Base-by-base conservation (phyloP, 1,284 basidiomycete genomes). In the Pseudozyma flocculosa region DNA sequence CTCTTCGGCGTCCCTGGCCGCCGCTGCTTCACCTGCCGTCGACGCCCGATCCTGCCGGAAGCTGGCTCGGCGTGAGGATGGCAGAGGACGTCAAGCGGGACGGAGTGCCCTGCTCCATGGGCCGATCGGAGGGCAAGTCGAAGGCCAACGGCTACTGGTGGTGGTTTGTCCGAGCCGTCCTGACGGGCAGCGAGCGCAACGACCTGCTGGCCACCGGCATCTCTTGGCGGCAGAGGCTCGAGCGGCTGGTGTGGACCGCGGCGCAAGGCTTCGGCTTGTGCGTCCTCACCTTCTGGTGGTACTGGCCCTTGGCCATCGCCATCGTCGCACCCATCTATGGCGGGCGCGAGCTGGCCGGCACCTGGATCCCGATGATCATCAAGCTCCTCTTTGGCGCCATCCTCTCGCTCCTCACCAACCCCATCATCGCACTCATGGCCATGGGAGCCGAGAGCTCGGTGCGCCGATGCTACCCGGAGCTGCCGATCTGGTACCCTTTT, bases 301-400 rank as follows among this genome's bases (percentile, higher is more conserved):
- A 61, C 52, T 76, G 74, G 74, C 70, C 70, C 2, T 51, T 76
- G 5, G 56, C 71, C 2, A 73, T 76, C 23, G 72, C 72, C 22
- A 76, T 76, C 30, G 47, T 66, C 1, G 59, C 73, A 41, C 77
- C 78, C 5, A 64, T 74, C 40, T 79, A 73, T 51, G 73, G 65
- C 13, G 54, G 64, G 17, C 26, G 54, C 2, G 54, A 79, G 23
- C 54, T 79, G 60, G 72, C 64, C 0, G 63, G 67, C 14, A 75
- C 72, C 1, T 79, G 76, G 76, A 57, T 64, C 0, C 72, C 76
- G 2, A 54, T 66, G 45, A 65, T 76, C 32, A 78, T 78, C 68
- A 79, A 78, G 59, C 63, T 76, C 19, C 40, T 78, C 3, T 79
- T 57, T 19, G 78, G 78, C 17, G 73, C 42, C 4, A 41, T 75